phyloP scores from a whole-genome alignment of 176 grass and related monocot species.

The Paspalum notatum region DNA sequence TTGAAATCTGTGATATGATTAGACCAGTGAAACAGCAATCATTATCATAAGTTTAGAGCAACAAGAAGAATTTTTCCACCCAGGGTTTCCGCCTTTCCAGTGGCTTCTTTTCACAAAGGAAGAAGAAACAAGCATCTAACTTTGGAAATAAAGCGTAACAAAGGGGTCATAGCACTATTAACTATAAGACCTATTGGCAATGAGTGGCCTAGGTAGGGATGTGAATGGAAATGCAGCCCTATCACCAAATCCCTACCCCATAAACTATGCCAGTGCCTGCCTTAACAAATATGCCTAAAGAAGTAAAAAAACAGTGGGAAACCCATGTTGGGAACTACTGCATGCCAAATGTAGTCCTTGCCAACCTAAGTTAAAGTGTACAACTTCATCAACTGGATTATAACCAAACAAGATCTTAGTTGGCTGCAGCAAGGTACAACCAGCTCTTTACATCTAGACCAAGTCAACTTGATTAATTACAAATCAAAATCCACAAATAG shows the following conservation, averaged over 20 bases:
- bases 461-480: conserved; percentile 13
- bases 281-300: background rate
- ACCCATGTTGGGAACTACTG: background rate
- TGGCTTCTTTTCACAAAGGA: background rate
- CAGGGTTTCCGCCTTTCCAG: too few species aligned
- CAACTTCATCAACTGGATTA: conserved; percentile 1
- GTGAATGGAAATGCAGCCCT: background rate
- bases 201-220: background rate
- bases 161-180: background rate
- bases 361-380: conserved; percentile 2
- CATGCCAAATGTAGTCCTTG: background rate
- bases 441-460: background rate
- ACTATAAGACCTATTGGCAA: background rate
- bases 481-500: background rate
- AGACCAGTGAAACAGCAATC: conserved; percentile 13
- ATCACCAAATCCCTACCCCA: background rate
- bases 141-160: background rate
- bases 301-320: background rate
- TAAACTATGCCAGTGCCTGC: conserved; percentile 4
- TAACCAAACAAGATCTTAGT: background rate
- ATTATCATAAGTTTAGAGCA: conserved; percentile 11
- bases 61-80: too few species aligned
- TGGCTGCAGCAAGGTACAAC: background rate
- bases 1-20: conserved; percentile 82
- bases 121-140: conserved; percentile 9